A percentile compares a stretch with the other conserved stretches of the same genome.
These are phyloP conservation scores for Pestalotiopsis fici DNA, from an alignment of 2,329 filamentous ascomycete species.

Conservation along the genomic window DNA sequence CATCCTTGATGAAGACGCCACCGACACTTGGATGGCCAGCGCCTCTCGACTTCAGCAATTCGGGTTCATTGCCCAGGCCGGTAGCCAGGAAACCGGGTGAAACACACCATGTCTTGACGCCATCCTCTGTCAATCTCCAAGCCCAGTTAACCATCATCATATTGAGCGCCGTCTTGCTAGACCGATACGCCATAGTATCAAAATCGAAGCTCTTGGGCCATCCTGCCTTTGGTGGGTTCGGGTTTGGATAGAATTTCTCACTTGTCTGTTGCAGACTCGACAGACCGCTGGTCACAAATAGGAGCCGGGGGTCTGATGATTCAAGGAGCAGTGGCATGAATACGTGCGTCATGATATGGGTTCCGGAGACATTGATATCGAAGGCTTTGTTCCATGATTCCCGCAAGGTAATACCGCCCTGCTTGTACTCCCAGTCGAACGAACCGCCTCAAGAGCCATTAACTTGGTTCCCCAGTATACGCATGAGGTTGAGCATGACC, in stretches of 20 bases:
- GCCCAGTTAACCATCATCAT: conserved; percentile 49
- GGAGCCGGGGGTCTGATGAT: conserved; percentile 42
- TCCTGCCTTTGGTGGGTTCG: conserved; percentile 23
- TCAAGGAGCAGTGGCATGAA: conserved; percentile 47
- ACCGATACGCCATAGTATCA: conserved; percentile 31
- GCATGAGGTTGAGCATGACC: not conserved
- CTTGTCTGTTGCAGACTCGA: conserved; percentile 31
- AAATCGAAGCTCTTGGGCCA: conserved; percentile 39
- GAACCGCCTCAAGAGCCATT: conserved; percentile 28
- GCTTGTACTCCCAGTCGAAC: conserved; percentile 34
- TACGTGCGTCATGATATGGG: conserved; percentile 38
- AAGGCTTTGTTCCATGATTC: conserved; percentile 46
- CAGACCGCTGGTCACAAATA: conserved; percentile 50
- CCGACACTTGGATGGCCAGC: conserved; percentile 35
- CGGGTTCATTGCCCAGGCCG: conserved; percentile 29
- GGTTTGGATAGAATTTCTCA: conserved; percentile 13
- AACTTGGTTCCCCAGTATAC: conserved; percentile 24
- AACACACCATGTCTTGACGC: conserved; percentile 42
- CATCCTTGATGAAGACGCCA: conserved; percentile 37
- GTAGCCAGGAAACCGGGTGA: conserved; percentile 44
- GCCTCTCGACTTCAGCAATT: conserved; percentile 23
- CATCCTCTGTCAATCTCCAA: conserved; percentile 44
- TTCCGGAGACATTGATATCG: conserved; percentile 51
- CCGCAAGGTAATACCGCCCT: conserved; percentile 31
- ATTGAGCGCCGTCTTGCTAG: conserved; percentile 44